Base-by-base conservation (phyloP, 1,284 basidiomycete genomes). In the Cutaneotrichosporon mucoides region DNA sequence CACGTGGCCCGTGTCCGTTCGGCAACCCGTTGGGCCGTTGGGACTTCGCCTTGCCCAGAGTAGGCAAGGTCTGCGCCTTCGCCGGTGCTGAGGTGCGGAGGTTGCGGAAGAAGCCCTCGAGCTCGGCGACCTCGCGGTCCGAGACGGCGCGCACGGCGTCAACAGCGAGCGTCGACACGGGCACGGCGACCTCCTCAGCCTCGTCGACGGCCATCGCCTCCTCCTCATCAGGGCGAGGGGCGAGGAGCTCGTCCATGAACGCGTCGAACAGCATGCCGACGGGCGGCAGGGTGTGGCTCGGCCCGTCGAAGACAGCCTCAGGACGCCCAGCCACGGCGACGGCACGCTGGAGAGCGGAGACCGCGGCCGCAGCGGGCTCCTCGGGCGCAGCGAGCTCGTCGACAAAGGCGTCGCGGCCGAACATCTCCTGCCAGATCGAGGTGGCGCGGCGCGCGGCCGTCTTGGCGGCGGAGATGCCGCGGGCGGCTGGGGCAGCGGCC, bases 241-340 rank as follows among this genome's bases (percentile, higher is more conserved):
- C 66, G 37, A 94, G 78, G 69, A 91, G 84, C 51, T 83, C 81
- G 48, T 82, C 81, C 69, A 94, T 83, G 66, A 93, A 79, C 13
- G 86, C 79, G 40, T 89, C 86, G 72, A 90, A 94, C 45, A 95
- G 76, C 52, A 82, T 80, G 52, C 86, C 83, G 57, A 93, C 79
- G 5, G 91, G 85, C 12, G 92, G 91, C 68, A 90, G 82, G 51
- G 91, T 82, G 77, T 93, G 88, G 36, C 88, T 84, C 5, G 92
- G 88, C 3, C 83, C 84, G 62, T 87, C 84, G 69, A 92, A 89
- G 47, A 87, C 77, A 57, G 79, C 79, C 9, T 72, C 67, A 7
- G 71, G 71, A 56, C 62, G 62, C 9, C 73, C 73, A 38, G 59
- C 59, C 48, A 66, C 62, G 4, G 53, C 48, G 42, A 66, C 62